Conservation (phyloP, 1,284 basidiomycete genomes). For the Melampsora medusae region DNA sequence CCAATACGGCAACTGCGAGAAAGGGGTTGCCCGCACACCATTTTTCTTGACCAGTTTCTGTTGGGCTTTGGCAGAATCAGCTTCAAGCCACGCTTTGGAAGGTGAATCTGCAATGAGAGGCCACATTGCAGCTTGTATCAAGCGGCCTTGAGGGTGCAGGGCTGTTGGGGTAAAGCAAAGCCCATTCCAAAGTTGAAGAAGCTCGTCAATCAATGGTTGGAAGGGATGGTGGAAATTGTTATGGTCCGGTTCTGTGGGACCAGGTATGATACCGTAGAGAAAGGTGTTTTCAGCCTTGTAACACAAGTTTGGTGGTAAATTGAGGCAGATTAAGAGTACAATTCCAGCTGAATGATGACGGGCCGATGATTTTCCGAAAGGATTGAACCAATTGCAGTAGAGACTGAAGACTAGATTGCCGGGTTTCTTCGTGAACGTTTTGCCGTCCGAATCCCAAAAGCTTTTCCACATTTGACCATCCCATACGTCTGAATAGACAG, state of each 20-base stretch:
- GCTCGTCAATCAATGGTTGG: conserved; percentile 22
- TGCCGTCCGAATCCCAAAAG: too few relatives aligned
- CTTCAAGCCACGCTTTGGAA: background rate
- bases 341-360: conserved; percentile 7
- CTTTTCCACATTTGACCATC: too few relatives aligned
- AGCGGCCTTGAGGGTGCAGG: conserved; percentile 6
- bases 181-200: conserved; percentile 1
- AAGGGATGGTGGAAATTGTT: conserved; percentile 20
- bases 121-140: conserved; percentile 11
- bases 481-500: too few relatives aligned
- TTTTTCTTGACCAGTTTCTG: conserved; percentile 5
- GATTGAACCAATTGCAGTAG: conserved; percentile 29
- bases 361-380: background rate
- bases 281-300: conserved; percentile 21
- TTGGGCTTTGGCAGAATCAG: background rate
- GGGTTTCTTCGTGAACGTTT: background rate
- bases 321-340: conserved; percentile 20
- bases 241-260: conserved; percentile 21
- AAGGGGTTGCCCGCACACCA: conserved; percentile 15
- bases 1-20: conserved; percentile 23
- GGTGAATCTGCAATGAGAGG: conserved; percentile 36
- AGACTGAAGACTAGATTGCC: conserved; percentile 34
- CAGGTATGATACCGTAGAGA: conserved; percentile 16
- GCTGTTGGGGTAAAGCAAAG: conserved; percentile 19
- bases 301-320: conserved; percentile 15